Evolutionary conservation across 345 rosid species (phyloP).

Genomic region (Euclidium syriacum): DNA sequence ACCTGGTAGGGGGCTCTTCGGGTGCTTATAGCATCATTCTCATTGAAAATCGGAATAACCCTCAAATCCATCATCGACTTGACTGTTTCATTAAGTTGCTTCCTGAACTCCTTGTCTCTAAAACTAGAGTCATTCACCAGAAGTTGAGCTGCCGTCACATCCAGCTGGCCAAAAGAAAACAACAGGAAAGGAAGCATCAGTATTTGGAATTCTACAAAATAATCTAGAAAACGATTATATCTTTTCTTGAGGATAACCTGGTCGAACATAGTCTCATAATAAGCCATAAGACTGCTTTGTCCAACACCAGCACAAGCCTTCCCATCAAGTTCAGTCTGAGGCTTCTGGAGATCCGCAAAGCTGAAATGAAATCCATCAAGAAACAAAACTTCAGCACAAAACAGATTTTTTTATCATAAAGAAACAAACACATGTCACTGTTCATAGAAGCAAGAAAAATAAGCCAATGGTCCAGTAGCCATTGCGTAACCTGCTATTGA

Average conservation of each 20-base stretch:
- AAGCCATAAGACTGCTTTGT: constrained; percentile 93
- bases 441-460: not conserved
- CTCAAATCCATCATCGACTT: constrained; percentile 55
- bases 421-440: not conserved
- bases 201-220: not conserved
- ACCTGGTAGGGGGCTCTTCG: constrained; percentile 99
- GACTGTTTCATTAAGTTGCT: constrained; percentile 76
- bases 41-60: constrained; percentile 91
- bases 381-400: constrained; percentile 1
- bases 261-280: constrained; percentile 81
- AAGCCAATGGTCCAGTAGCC: constrained; percentile 7
- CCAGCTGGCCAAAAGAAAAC: constrained; percentile 57
- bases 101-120: constrained; percentile 72
- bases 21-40: constrained; percentile 97
- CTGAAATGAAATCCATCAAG: constrained; percentile 38
- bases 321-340: constrained; percentile 85
- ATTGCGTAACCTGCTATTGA: constrained; percentile 78
- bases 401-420: not conserved
- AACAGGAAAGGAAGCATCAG: not conserved
- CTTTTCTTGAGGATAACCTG: constrained; percentile 41
- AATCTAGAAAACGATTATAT: not conserved
- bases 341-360: constrained; percentile 96
- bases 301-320: constrained; percentile 99
- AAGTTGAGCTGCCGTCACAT: constrained; percentile 91
- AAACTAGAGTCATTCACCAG: constrained; percentile 92